phyloP scores from a whole-genome alignment of 345 rosid species.

The Citrus sinensis region DNA sequence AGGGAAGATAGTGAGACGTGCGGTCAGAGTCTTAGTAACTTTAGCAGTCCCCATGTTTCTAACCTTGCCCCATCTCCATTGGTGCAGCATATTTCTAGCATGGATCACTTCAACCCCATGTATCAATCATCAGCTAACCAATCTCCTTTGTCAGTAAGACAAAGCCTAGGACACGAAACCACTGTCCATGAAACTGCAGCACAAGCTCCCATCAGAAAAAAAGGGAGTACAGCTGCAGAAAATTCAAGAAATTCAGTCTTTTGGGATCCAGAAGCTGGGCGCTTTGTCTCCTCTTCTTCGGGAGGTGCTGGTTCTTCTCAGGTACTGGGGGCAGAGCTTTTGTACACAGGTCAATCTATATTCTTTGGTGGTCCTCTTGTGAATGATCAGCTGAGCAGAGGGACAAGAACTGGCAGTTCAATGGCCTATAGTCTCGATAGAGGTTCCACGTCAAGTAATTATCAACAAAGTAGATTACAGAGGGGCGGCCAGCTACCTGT shows the following conservation, averaged over 20 bases:
- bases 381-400: conserved; percentile 42
- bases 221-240: conserved; percentile 27
- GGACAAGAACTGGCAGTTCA: conserved; percentile 30
- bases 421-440: conserved; percentile 28
- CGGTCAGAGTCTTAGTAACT: conserved; percentile 48
- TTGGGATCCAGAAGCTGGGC: conserved; percentile 92
- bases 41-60: conserved; percentile 56
- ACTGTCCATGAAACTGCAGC: conserved; percentile 21
- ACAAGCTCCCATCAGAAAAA: conserved; percentile 35
- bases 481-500: conserved; percentile 86
- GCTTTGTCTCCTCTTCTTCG: conserved; percentile 61
- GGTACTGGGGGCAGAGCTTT: conserved; percentile 50
- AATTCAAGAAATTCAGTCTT: conserved; percentile 52
- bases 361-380: conserved; percentile 64
- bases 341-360: conserved; percentile 54
- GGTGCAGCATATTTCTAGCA: conserved; percentile 40
- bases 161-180: conserved; percentile 32
- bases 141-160: conserved; percentile 47
- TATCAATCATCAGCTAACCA: conserved; percentile 56
- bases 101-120: conserved; percentile 75
- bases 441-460: conserved; percentile 40
- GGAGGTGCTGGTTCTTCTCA: conserved; percentile 28
- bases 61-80: conserved; percentile 37
- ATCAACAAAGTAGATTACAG: conserved; percentile 61
- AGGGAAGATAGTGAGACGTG: conserved; percentile 57